Base-by-base conservation (phyloP, 768 basidiomycete genomes). In the Suillus luteus region DNA sequence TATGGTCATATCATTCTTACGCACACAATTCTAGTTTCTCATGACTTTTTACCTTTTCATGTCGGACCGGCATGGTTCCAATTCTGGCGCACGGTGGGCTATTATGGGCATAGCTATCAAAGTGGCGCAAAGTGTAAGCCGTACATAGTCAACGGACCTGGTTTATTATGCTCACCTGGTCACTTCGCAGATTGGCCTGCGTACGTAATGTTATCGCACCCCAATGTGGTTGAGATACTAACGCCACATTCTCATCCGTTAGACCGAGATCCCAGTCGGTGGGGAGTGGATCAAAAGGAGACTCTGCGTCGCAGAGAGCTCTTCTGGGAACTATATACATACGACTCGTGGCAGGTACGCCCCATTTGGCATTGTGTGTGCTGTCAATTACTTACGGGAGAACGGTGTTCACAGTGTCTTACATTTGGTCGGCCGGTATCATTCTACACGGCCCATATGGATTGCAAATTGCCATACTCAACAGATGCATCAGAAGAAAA, bases 11-110 rank as follows among this genome's bases (percentile, higher is more conserved):
- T 43, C 14, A 80, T 19, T 3, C 73, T 63, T 70, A 80, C n/a
- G 80, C 79, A 4, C 37, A 49, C n/a, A 77, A 22, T 60, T 46
- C 37, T 65, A 90, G 88, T 86, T 83, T 71, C 78, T 90, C 64
- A 90, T 90, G 87, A 83, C 86, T 11, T 88, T 82, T 70, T 90
- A 88, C 69, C 79, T 89, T 41, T 89, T 89, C 75, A 78, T 89
- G 59, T 81, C 83, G 62, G 88, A 90, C 75, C 82, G 88, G 65
- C 86, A 89, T 74, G 88, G 87, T 15, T 85, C 84, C 38, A 83
- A 80, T 69, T 85, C 86, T 69, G 86, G 86, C 14, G 81, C 85
- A 38, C 81, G 88, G 44, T 89, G 87, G 87, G 83, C 83, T 7
- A 82, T 86, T 60, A 88, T 89, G 80, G 88, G 88, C 17, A 80